phyloP scores from a whole-genome alignment of 2,329 filamentous ascomycete genomes.

The Fusarium robinianum region DNA sequence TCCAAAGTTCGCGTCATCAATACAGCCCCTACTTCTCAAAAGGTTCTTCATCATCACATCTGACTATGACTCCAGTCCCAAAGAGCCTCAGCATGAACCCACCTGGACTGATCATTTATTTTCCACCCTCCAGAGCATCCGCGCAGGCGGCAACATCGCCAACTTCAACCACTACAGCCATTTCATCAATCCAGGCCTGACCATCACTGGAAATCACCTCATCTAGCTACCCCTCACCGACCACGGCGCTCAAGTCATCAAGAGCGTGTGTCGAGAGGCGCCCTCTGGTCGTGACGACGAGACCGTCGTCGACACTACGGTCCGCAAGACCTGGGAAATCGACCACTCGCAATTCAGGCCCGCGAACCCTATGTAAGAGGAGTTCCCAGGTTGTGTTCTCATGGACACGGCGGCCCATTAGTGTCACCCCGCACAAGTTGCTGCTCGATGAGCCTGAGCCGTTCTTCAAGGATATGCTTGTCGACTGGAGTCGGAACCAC shows the following conservation, averaged over 20 bases:
- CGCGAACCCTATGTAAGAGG: constrained; percentile 4
- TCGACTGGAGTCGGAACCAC: constrained; percentile 1
- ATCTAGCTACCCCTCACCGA: constrained; percentile 10
- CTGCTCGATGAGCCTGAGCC: constrained; percentile 20
- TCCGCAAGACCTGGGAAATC: constrained; percentile 20
- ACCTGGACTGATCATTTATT: too few relatives aligned
- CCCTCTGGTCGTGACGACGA: constrained; percentile 15
- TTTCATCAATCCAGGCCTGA: constrained; percentile 15
- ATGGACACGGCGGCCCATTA: not conserved
- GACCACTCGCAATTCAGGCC: constrained; percentile 12
- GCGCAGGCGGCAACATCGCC: constrained; percentile 7
- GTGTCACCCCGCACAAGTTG: constrained; percentile 15
- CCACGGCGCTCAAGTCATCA: constrained; percentile 9
- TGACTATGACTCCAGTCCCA: too few relatives aligned
- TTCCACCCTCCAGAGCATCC: constrained; percentile 7
- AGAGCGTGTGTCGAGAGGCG: constrained; percentile 7
- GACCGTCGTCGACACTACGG: constrained; percentile 8
- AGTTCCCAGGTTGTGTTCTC: constrained; percentile 1
- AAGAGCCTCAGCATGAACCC: too few relatives aligned
- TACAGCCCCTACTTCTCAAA: too few relatives aligned
- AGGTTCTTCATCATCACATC: too few relatives aligned
- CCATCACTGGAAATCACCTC: not conserved
- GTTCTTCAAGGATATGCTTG: constrained; percentile 12
- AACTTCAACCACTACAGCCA: constrained; percentile 4
- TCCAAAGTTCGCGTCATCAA: too few relatives aligned